Base-by-base conservation (phyloP, 257 asterid species). In the Salvia rosmarinus region DNA sequence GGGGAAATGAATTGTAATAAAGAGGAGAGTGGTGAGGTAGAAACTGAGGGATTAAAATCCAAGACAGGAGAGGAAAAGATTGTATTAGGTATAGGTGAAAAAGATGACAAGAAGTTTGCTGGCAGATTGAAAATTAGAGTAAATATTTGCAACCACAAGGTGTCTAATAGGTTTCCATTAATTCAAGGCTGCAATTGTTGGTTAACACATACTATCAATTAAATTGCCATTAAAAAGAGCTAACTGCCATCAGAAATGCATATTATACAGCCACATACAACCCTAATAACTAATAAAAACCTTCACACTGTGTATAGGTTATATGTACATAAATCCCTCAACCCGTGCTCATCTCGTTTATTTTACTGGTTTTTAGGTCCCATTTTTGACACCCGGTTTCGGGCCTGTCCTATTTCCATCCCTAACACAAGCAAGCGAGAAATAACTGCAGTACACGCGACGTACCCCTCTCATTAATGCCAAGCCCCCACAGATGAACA, bases 111-210 rank as follows among this genome's bases (percentile, higher is more conserved):
- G 78, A 82, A 60, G 78, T 77, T 79, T 79, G 87, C 81, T 79
- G 82, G 80, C 37, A 69, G 50, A 55, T 67, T 68, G 65, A 71
- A 78, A 68, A 35, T 63, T 52, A 30, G 64, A 74, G 62, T 75
- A 67, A 81, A 78, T 78, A 78, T 75, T 67, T 72, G 76, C 77
- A 75, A 74, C 85, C 68, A 78, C 70, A 78, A 67, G 67, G 21
- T 62, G 79, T 13, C 19, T 58, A 74, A 46, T 60, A 13, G 67
- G 35, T 43, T 65, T 21, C 10, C 68, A 55, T 75, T 78, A 76
- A 82, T 82, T 79, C 77, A 79, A 74, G 80, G 85, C 80, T 80
- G 83, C 59, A 34, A 82, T 58, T 72, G 83, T 69, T 78, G 78
- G 83, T 80, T 61, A 74, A 61, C 64, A 64, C 37, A 50, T 68